phyloP scores from a whole-genome alignment of 352 stramenopile genomes.

The Pythium dissotocum region DNA sequence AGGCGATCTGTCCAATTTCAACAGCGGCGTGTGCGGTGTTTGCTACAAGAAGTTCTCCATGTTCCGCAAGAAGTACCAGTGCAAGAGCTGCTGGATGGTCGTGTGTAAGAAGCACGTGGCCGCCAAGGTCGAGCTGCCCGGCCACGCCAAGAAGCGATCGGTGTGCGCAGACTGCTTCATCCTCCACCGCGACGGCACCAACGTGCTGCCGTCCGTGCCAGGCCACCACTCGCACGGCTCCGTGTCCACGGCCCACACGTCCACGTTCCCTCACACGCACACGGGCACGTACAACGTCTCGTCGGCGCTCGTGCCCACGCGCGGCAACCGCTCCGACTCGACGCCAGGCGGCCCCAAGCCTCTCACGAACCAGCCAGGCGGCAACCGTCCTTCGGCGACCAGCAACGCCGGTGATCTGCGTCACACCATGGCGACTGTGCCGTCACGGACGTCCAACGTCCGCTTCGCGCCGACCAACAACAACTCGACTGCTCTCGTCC shows the following conservation, averaged over 20 bases:
- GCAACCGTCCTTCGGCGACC: constrained; percentile 11
- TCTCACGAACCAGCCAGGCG: not conserved
- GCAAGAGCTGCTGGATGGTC: constrained; percentile 76
- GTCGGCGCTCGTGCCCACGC: constrained; percentile 20
- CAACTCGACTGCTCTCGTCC: constrained; percentile 15
- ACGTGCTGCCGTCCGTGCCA: constrained; percentile 40
- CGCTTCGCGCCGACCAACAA: constrained; percentile 20
- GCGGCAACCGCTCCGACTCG: constrained; percentile 19
- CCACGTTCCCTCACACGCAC: constrained; percentile 19
- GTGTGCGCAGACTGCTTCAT: constrained; percentile 80
- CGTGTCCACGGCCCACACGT: constrained; percentile 6
- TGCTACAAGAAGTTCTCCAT: constrained; percentile 88
- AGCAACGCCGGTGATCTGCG: constrained; percentile 23
- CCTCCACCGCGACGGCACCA: constrained; percentile 56
- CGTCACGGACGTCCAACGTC: constrained; percentile 12
- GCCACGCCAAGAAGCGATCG: constrained; percentile 66
- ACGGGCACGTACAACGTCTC: constrained; percentile 13
- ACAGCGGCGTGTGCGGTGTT: constrained; percentile 67
- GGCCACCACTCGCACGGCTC: constrained; percentile 19
- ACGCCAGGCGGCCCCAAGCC: constrained; percentile 12
- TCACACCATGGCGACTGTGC: constrained; percentile 19
- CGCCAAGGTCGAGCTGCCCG: constrained; percentile 61
- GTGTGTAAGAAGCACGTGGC: constrained; percentile 84
- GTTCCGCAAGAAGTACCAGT: constrained; percentile 88
- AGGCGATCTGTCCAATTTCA: constrained; percentile 38